These are phyloP conservation scores for Ananas comosus DNA, from an alignment of 176 grass and related monocot genomes.

Conservation along the genomic window DNA sequence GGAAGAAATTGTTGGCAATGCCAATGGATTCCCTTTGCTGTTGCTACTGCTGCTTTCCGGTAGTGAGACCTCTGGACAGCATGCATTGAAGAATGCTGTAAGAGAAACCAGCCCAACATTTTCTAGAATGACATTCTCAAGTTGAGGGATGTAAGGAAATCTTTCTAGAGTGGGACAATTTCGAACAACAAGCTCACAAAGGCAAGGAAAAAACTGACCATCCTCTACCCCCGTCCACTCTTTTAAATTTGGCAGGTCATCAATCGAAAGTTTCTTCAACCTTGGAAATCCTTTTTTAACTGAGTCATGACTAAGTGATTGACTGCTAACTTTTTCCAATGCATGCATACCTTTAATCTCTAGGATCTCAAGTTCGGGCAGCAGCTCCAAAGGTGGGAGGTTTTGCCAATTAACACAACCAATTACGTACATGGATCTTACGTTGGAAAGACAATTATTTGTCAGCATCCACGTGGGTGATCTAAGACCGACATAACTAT, in stretches of 20 bases:
- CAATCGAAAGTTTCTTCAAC: conserved; percentile 27
- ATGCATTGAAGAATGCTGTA: conserved; percentile 6
- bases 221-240: conserved; percentile 27
- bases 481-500: neutral
- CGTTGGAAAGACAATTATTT: neutral
- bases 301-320: conserved; percentile 4
- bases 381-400: neutral
- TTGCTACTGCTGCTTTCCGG: neutral
- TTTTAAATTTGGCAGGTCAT: conserved; percentile 9
- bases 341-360: conserved; percentile 33
- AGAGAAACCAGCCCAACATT: conserved; percentile 23
- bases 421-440: neutral
- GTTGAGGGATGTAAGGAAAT: conserved; percentile 29
- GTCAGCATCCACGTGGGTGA: conserved; percentile 10
- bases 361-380: conserved; percentile 28
- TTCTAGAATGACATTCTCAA: conserved; percentile 14
- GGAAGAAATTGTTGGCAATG: neutral
- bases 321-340: conserved; percentile 5
- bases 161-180: conserved; percentile 28
- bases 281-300: conserved; percentile 23
- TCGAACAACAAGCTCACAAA: conserved; percentile 24
- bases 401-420: neutral
- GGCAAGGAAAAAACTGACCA: conserved; percentile 15
- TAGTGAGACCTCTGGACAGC: neutral
- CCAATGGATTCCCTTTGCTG: too few relatives aligned